Evolutionary conservation across 2,329 filamentous ascomycete species (phyloP), one percentile per base, ranked within the genome.

Genomic region (Xylariales sp.): DNA sequence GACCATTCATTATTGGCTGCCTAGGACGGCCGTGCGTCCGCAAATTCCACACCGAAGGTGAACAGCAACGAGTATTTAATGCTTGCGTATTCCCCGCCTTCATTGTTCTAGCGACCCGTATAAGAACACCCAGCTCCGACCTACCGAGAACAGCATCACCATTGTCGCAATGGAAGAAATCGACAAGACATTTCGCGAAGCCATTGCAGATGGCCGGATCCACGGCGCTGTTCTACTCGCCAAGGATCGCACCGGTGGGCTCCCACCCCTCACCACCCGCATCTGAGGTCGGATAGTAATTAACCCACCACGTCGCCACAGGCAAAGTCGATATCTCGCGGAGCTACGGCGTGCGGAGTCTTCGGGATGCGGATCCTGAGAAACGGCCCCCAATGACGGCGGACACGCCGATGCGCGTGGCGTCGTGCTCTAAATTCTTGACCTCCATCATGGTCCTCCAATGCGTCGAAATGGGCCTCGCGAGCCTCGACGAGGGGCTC

Each of bases 371-470:
- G 28, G 69, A 64, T 16, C 65, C 69, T 8, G 36, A 54, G 23
- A 68, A 71, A 48, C 56, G 69, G 34, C 68, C 69, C 12, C 65
- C 68, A 5, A 67, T 71, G 68, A 48, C 36, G 8, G 30, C 39
- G 14, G 68, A 70, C 36, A 70, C 68, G 48, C 68, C 69, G 14
- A 68, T 70, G 69, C 65, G 68, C 36, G 3, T 70, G 10, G 68
- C 65, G 18, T 70, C 62, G 14, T 63, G 62, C 61, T 62, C 62
- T 18, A 71, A 70, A 58, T 41, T 71, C 23, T n/a, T 70, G 4
- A 66, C 69, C 4, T 70, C 63, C 14, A 66, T 71, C 39, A 71
- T 71, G 67, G 69, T 68, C 43, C 62, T 68, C 3, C 67, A 70
- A 32, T 68, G 64, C 34, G 64, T 69, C 1, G 69, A 71, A 32